phyloP scores from a whole-genome alignment of 495 filamentous ascomycete genomes.

The Tuber borchii region DNA sequence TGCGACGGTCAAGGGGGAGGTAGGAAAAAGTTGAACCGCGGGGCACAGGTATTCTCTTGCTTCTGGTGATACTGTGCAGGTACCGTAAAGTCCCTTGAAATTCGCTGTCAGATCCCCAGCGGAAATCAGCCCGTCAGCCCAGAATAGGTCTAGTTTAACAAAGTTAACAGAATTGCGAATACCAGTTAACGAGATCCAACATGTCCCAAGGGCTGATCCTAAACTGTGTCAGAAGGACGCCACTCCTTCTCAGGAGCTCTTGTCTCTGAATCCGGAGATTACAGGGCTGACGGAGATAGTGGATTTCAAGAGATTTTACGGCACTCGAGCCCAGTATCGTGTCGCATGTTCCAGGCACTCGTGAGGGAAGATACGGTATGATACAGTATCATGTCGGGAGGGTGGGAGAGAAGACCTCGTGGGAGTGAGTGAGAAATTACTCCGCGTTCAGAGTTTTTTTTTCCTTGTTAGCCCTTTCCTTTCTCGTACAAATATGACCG shows the following conservation, averaged over 20 bases:
- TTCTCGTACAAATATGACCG: background rate
- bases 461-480: background rate
- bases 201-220: too few relatives aligned
- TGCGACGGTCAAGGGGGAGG: background rate
- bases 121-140: too few relatives aligned
- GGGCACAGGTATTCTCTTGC: background rate
- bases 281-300: too few relatives aligned
- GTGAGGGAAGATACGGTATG: background rate
- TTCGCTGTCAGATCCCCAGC: too few relatives aligned
- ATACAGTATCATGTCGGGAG: background rate
- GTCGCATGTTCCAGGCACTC: background rate
- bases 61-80: background rate
- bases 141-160: too few relatives aligned
- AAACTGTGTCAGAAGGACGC: too few relatives aligned
- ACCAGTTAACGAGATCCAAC: too few relatives aligned
- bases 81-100: too few relatives aligned
- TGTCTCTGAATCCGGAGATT: too few relatives aligned
- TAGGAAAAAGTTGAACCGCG: background rate
- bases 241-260: too few relatives aligned
- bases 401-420: background rate
- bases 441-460: constrained; percentile 1
- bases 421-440: background rate
- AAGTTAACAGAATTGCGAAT: too few relatives aligned
- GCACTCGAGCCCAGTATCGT: background rate
- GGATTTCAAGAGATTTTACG: too few relatives aligned